phyloP scores from a whole-genome alignment of 305 asterid genomes.

The Andrographis paniculata region DNA sequence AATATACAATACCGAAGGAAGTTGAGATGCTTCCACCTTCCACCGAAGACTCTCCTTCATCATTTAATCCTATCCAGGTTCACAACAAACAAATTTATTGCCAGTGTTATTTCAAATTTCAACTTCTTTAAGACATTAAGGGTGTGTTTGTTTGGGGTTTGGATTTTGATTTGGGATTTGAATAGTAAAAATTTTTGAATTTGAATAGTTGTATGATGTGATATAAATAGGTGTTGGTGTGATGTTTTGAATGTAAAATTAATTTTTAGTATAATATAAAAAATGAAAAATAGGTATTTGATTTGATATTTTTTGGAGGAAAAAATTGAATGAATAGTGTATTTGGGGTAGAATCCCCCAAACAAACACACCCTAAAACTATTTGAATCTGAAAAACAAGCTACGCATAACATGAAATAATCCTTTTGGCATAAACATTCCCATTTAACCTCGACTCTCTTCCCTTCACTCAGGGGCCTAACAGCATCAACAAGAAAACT shows the following conservation, averaged over 20 bases:
- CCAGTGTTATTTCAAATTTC: neutral
- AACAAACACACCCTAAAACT: no score
- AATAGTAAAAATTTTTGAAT: no score
- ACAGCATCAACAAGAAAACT: slow-evolving; percentile 35
- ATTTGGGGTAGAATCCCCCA: neutral
- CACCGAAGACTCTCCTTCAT: slow-evolving; percentile 23
- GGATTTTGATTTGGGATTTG: no score
- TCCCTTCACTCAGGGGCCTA: slow-evolving; percentile 34
- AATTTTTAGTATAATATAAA: no score
- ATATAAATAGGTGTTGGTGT: no score
- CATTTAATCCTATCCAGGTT: slow-evolving; percentile 47
- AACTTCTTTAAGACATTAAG: no score
- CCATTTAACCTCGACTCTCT: neutral
- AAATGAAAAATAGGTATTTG: no score
- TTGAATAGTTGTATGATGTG: no score
- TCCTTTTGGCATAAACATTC: no score
- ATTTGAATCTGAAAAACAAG: neutral
- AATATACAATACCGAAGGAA: slow-evolving; percentile 30
- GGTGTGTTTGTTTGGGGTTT: no score
- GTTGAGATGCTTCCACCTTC: slow-evolving; percentile 29
- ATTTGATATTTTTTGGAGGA: no score
- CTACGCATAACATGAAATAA: neutral
- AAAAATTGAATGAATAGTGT: neutral
- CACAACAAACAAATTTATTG: neutral
- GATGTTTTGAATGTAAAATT: no score